Percentiles rank a stretch among this genome's conserved stretches.
Evolutionary conservation across 305 asterid species (phyloP).

Genomic region (Solanum hybrid): DNA sequence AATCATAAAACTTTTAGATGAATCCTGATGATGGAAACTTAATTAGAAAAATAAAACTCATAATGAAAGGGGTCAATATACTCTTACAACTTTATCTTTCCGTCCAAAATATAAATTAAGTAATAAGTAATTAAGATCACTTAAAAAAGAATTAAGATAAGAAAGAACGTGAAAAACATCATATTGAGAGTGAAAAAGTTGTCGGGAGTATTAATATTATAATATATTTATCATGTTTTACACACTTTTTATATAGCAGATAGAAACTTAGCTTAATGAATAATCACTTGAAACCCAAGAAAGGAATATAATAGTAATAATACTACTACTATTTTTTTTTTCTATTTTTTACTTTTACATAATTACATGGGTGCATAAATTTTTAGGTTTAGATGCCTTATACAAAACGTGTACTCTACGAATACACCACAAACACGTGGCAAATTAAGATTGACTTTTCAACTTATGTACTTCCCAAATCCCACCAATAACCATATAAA

Average conservation of each 20-base stretch:
- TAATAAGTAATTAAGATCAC: background rate
- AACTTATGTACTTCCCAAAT: background rate
- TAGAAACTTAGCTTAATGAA: background rate
- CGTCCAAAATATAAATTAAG: background rate
- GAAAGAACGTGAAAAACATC: background rate
- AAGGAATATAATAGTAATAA: too few relatives aligned
- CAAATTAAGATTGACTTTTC: background rate
- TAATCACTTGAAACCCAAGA: too few relatives aligned
- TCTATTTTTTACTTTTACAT: background rate
- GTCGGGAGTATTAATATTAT: background rate
- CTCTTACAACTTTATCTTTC: background rate
- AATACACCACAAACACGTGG: background rate
- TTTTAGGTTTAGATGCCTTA: background rate
- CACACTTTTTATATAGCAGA: background rate
- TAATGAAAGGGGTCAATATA: background rate
- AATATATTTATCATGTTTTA: background rate
- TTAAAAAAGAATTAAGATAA: background rate
- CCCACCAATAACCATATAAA: background rate
- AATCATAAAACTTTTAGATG: background rate
- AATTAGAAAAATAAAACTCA: background rate
- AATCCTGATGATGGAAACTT: background rate
- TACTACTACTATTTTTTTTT: too few relatives aligned
- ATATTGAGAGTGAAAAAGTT: background rate
- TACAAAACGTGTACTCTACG: conserved; percentile 2
- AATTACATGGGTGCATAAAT: background rate